A percentile compares a stretch with the other conserved stretches of the same genome.
phyloP scores from a whole-genome alignment of 1,284 basidiomycete species.

The Clitocybe nebularis region DNA sequence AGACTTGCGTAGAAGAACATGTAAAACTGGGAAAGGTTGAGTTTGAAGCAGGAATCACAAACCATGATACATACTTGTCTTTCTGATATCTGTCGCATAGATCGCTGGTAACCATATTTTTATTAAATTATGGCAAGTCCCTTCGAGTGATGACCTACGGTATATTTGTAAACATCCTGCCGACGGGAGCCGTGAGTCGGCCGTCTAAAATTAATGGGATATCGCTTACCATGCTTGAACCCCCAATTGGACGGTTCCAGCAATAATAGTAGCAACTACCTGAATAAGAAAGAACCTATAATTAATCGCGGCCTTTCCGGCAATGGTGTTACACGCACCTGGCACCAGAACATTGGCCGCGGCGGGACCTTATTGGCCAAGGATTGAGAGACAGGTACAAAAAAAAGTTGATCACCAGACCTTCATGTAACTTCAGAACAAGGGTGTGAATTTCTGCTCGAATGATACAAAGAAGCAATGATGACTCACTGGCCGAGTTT shows the following conservation, averaged over 20 bases:
- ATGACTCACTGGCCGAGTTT: constrained; percentile 64
- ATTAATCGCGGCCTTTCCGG: background rate
- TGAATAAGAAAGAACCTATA: constrained; percentile 1
- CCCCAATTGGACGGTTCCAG: constrained; percentile 54
- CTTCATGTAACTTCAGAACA: constrained; percentile 31
- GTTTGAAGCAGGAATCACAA: background rate
- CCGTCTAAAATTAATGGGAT: background rate
- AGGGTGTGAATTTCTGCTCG: background rate
- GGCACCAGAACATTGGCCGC: constrained; percentile 52
- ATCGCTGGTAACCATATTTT: constrained; percentile 23
- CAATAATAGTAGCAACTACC: constrained; percentile 57
- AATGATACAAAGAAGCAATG: constrained; percentile 2
- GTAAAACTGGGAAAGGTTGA: constrained; percentile 25
- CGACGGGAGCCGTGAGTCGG: constrained; percentile 1
- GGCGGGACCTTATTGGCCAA: constrained; percentile 33
- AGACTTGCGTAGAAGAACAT: constrained; percentile 34
- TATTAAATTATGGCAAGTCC: background rate
- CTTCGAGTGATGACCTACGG: constrained; percentile 22
- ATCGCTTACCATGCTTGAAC: constrained; percentile 49
- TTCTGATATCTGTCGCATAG: constrained; percentile 41
- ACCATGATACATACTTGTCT: constrained; percentile 26
- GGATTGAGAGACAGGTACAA: background rate
- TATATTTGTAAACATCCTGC: constrained; percentile 53
- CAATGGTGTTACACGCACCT: constrained; percentile 19
- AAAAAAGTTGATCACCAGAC: constrained; percentile 8